Base-by-base conservation (phyloP, 2,329 filamentous ascomycete genomes). In the Aspergillus uvarum region DNA sequence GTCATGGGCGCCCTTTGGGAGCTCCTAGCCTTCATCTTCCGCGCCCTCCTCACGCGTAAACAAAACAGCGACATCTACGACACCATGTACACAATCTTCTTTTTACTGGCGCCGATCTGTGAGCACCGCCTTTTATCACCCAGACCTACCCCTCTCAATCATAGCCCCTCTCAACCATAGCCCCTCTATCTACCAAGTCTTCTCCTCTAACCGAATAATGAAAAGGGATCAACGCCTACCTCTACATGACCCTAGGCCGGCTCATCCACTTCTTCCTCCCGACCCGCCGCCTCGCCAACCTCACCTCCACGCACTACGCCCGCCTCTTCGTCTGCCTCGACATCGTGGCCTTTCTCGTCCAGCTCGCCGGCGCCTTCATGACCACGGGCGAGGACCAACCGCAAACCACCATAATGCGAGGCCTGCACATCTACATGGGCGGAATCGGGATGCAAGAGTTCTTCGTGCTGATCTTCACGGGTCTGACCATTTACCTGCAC, bases 341-440 rank as follows among this genome's bases (percentile, higher is more conserved):
- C 59, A 71, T 82, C 35, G 47, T 77, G 8, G 65, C 77, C 6
- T 83, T 82, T 64, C 31, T 82, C 19, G 68, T 82, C 10, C 80
- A 83, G 61, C 70, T 69, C n/a, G 69, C 63, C 4, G 80, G 77
- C 22, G 79, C 73, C 16, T 59, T 60, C 47, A 78, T 79, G 65
- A 68, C 76, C 26, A 67, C 67, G 0, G 68, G 71, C 0, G 69
- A 67, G 5, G 63, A 64, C 3, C 65, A 61, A 2, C 60, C 68
- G 2, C 62, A 67, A 0, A 64, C 65, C 10, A 65, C 70, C 1
- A 70, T 75, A 50, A 70, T 73, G 61, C 60, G 69, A 1, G 80
- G 80, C 1, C 63, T 82, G 14, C 76, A 83, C 64, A 79, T 83
- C 59, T 85, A 84, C 69, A 85, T 83, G 80, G 81, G 78, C 10